Base-by-base conservation (phyloP, 352 stramenopile species). In the Pythium scleroteichum region DNA sequence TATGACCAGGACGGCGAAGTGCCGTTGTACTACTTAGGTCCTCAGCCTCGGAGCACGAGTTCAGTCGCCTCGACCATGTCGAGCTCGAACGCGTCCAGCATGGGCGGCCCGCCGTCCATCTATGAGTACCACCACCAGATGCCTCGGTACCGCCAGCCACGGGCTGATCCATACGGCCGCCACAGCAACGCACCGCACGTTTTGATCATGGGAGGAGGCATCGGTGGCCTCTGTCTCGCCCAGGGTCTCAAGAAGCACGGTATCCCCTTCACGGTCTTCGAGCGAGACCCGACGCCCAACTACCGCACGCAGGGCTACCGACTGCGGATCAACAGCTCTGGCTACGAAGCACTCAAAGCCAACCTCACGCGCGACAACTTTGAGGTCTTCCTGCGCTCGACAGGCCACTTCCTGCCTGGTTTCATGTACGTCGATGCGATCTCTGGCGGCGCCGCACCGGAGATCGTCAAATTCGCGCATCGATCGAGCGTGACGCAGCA, bases 211-310 rank as follows among this genome's bases (percentile, higher is more conserved):
- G 79, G 79, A 16, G 79, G 50, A 10, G 77, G 79, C 4, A 78
- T 89, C 19, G 77, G 75, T 7, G 79, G 79, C 0, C 60, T 89
- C 0, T 87, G 77, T 35, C 73, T 89, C n/a, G 79, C 79, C 0
- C 77, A 89, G 55, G 79, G 79, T 0, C 75, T 89, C 59, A 79
- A 80, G 50, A 81, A 83, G 23, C 23, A 71, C 23, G 77, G 75
- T 32, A 83, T 89, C 57, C 73, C 71, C 2, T 87, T 89, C 64
- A 89, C 79, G 1, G 69, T 88, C 29, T 88, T 87, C 42, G 79
- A 88, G 39, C 68, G 79, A 20, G 79, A 89, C 26, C 75, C 76
- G 20, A 74, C 78, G 6, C 69, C 75, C 4, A 85, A 83, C 57
- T 82, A 78, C 42, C 68, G 70, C 2, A 75, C 75, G 12, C 79